Base-by-base conservation (phyloP, 495 filamentous ascomycete species). In the Aspergillus asperescens region DNA sequence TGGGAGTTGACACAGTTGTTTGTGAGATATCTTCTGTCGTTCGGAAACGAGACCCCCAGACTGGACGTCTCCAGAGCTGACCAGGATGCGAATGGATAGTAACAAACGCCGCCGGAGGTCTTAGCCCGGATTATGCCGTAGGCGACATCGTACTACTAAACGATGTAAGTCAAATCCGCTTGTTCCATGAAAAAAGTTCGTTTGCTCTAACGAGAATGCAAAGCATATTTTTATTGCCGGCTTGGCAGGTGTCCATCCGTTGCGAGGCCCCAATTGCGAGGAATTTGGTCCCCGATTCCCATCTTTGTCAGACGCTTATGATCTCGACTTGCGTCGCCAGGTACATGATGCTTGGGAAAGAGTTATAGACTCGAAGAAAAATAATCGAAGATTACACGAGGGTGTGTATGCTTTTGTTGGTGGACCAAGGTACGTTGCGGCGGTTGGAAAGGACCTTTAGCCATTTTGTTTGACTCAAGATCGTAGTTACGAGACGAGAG, bases 201-300 rank as follows among this genome's bases (percentile, higher is more conserved):
- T 55, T 52, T 32, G 39, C 37, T 48, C 62, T 77, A 43, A 76
- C 51, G 39, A 18, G 3, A 8, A 10, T 16, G 9, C 48, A 22
- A 51, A 84, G 80, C 87, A 90, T 63, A 76, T 90, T 44, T 89
- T 89, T 61, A 60, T 89, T 23, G 79, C 84, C n/a, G 87, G 87
- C 2, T 65, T 90, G 13, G 79, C 80, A 13, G 87, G 87, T 23
- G 66, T 71, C 29, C 81, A 90, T 67, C 86, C 87, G 29, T 68
- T 89, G n/a, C 77, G 83, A 50, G 87, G 86, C 7, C 79, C 83
- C 9, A 90, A 90, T 58, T 71, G 69, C 10, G 81, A 86, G 29
- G 72, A 81, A 4, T 85, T 87, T 58, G 87, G 87, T 27, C 72
- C 77, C 27, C 78, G 87, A 10, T 90, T 90, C 64, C 84, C 84